Percentiles rank a stretch among this genome's conserved stretches.
phyloP scores from a whole-genome alignment of 148 eudicot species.

The Chenopodium suecicum region DNA sequence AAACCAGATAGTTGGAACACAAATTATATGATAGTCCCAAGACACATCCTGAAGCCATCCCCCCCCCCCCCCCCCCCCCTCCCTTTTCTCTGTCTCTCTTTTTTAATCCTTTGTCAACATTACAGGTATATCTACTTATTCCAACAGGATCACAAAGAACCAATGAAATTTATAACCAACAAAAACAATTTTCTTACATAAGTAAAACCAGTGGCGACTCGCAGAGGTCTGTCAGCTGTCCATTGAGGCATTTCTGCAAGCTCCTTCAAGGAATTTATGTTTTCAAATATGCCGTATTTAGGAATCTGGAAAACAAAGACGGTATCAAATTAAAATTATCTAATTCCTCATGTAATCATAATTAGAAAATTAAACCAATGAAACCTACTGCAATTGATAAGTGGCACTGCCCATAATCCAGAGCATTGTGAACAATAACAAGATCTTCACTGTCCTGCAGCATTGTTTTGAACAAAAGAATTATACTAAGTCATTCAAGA shows the following conservation, averaged over 20 bases:
- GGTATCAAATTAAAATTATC: constrained; percentile 1
- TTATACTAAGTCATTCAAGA: neutral
- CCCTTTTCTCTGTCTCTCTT: neutral
- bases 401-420: constrained; percentile 83
- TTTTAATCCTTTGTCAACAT: neutral
- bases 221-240: constrained; percentile 87
- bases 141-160: neutral
- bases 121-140: neutral
- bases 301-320: constrained; percentile 63
- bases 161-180: constrained; percentile 1
- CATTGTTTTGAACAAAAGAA: neutral
- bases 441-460: constrained; percentile 87
- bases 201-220: constrained; percentile 95
- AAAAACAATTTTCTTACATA: constrained; percentile 43
- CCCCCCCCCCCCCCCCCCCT: neutral
- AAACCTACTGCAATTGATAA: constrained; percentile 84
- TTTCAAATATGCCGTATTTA: constrained; percentile 92
- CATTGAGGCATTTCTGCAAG: constrained; percentile 96
- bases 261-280: constrained; percentile 79
- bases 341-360: neutral
- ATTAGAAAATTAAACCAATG: neutral
- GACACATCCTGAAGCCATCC: neutral
- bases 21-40: neutral
- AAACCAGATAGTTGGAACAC: constrained; percentile 1
- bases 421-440: constrained; percentile 78